phyloP scores from a whole-genome alignment of 257 asterid species.

The Datura wrightii region DNA sequence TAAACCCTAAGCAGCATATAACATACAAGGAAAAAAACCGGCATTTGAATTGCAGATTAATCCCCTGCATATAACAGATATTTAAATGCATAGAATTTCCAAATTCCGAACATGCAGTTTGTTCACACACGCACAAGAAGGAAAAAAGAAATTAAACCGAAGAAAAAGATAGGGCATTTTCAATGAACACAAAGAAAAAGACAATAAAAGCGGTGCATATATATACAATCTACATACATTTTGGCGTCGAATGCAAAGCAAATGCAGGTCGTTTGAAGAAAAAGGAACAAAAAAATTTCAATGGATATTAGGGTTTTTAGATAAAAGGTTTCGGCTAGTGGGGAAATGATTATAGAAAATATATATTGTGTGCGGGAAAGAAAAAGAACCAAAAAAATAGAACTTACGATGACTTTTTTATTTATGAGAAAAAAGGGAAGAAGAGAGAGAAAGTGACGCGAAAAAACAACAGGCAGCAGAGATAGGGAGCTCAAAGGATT shows the following conservation, averaged over 20 bases:
- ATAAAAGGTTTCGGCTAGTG: not conserved
- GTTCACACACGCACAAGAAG: not conserved
- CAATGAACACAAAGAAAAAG: not conserved
- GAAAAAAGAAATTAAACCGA: not conserved
- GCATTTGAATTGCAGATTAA: not conserved
- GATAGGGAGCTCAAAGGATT: slow-evolving; percentile 53
- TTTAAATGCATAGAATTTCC: not conserved
- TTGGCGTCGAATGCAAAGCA: slow-evolving; percentile 26
- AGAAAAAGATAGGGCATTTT: not conserved
- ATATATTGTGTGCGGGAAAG: too few relatives aligned
- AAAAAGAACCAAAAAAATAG: not conserved
- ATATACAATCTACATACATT: slow-evolving; percentile 1
- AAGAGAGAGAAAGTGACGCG: slow-evolving; percentile 51
- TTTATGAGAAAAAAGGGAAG: slow-evolving; percentile 22
- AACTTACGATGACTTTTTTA: slow-evolving; percentile 52
- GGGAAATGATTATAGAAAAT: not conserved
- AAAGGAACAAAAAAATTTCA: slow-evolving; percentile 43
- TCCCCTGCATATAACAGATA: not conserved
- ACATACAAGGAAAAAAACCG: not conserved
- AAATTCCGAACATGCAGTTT: slow-evolving; percentile 11
- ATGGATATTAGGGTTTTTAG: slow-evolving; percentile 37
- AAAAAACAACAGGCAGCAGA: slow-evolving; percentile 54
- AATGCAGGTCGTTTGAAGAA: slow-evolving; percentile 26
- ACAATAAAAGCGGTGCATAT: not conserved
- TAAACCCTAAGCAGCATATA: slow-evolving; percentile 6